Evolutionary conservation across 73 alveolate genomes (phyloP).

Genomic region (Halteria grandinella): DNA sequence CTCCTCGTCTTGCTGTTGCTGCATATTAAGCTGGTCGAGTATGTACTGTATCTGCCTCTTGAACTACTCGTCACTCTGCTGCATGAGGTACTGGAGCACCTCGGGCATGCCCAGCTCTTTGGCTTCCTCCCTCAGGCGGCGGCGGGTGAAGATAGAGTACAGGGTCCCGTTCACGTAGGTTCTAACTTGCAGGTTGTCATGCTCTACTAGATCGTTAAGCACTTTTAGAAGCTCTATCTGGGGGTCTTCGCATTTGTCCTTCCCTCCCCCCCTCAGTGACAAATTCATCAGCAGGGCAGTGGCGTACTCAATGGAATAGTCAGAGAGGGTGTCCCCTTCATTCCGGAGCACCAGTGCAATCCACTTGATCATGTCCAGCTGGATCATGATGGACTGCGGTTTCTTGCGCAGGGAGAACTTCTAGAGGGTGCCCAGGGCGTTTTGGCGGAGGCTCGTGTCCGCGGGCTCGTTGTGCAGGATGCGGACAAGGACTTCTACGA

Average conservation of each 20-base stretch:
- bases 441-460: conserved; percentile 91
- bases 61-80: conserved; percentile 79
- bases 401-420: conserved; percentile 94
- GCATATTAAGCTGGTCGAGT: conserved; percentile 74
- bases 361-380: conserved; percentile 95
- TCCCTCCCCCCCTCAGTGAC: conserved; percentile 94
- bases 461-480: conserved; percentile 83
- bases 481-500: conserved; percentile 87
- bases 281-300: conserved; percentile 98
- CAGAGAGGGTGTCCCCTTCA: conserved; percentile 90
- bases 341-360: conserved; percentile 84
- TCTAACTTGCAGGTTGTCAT: conserved; percentile 85
- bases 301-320: conserved; percentile 96
- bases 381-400: conserved; percentile 94
- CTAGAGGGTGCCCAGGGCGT: conserved; percentile 94
- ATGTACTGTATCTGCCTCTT: conserved; percentile 83
- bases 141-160: conserved; percentile 77
- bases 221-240: conserved; percentile 83
- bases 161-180: conserved; percentile 91
- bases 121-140: conserved; percentile 84
- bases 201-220: conserved; percentile 89
- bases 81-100: conserved; percentile 65
- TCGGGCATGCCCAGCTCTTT: conserved; percentile 85
- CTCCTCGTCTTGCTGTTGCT: conserved; percentile 70
- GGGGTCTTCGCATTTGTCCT: conserved; percentile 91